Conservation (phyloP, 2,329 filamentous ascomycete species). For the Akanthomyces uredinophilus region DNA sequence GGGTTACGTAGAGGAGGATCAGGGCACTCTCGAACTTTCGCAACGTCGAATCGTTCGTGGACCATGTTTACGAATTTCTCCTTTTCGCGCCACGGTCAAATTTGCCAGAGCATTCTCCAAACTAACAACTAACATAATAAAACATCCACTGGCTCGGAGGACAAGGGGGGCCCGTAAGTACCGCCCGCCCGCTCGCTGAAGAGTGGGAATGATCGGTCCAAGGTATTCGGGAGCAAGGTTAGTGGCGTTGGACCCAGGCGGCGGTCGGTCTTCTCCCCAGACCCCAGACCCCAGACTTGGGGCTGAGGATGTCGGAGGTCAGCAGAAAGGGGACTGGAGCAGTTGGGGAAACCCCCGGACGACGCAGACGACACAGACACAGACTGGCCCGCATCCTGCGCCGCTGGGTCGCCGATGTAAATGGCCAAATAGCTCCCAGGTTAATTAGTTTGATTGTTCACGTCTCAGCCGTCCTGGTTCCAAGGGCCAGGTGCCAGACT, state of each 20-base stretch:
- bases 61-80: neutral
- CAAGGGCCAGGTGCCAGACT: neutral
- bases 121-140: neutral
- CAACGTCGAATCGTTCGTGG: neutral
- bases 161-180: neutral
- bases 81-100: neutral
- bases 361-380: neutral
- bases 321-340: neutral
- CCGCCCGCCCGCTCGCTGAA: neutral
- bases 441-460: neutral
- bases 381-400: conserved; percentile 5
- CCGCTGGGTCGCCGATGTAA: neutral
- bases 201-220: conserved; percentile 6
- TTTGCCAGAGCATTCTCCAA: neutral
- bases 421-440: neutral
- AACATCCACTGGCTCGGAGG: neutral
- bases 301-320: neutral
- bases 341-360: neutral
- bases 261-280: neutral
- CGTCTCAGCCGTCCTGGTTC: neutral
- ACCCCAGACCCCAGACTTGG: neutral
- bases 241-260: neutral
- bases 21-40: neutral
- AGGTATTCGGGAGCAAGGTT: neutral
- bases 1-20: neutral